Base-by-base conservation (phyloP, 2,329 filamentous ascomycete species). In the Colletotrichum brevisporum region DNA sequence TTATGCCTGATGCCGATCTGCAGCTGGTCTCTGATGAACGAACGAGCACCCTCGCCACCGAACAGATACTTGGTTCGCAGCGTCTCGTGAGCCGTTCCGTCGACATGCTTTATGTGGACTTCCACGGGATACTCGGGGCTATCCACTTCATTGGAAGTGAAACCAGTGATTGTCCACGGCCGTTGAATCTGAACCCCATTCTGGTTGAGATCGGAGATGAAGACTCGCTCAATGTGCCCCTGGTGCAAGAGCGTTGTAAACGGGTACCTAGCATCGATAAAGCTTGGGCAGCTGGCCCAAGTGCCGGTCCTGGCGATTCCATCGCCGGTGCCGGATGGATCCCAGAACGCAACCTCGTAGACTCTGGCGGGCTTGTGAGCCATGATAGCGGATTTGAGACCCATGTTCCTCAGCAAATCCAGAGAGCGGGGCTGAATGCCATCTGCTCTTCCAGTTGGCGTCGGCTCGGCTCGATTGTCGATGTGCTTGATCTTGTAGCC, bases 401-500 rank as follows among this genome's bases (percentile, higher is more conserved):
- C 94, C 91, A 97, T 94, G 77, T 97, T 97, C 60, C 92, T 90
- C 55, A 97, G 85, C 16, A 97, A 88, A 75, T 97, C 94, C 26
- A 97, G 85, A 0, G 94, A 97, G 47, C 95, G 91, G 45, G 94
- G 94, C 82, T 97, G 94, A 67, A 98, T 97, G 71, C 94, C 94
- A 81, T 97, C 94, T 64, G 94, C 95, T 72, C 94, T 92, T 61
- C 94, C 94, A 21, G 94, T 97, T 2, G 89, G 77, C 13, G 94
- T 97, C 16, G 94, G 94, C 76, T 95, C 92, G 2, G 94, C 86
- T 68, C 94, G 88, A 81, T 97, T 97, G 82, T 97, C 95, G 77
- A 97, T 94, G 82, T 97, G 94, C 85, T 95, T 97, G 80, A 98
- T 94, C 79, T 90, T 94, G 85, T 97, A 98, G 21, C 95, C 95